Conservation (phyloP, 805 yeast species). For the Yarrowia hollandica region DNA sequence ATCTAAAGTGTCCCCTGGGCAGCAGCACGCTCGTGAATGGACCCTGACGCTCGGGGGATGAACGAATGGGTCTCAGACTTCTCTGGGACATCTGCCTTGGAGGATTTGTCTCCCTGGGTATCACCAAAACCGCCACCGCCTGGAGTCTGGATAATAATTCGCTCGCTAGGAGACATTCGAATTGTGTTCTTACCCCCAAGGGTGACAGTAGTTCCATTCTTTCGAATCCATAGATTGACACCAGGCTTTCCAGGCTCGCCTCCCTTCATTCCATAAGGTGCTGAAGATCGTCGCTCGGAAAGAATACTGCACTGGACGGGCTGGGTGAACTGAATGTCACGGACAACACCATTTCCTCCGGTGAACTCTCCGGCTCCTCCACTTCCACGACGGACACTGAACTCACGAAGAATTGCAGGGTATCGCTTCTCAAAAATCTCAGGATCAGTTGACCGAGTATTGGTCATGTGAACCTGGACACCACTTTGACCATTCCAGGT, state of each 20-base stretch:
- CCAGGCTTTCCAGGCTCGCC: conserved; percentile 80
- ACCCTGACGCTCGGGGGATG: conserved; percentile 33
- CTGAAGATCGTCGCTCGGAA: conserved; percentile 79
- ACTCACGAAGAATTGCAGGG: conserved; percentile 76
- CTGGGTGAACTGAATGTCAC: conserved; percentile 78
- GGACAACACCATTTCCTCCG: conserved; percentile 85
- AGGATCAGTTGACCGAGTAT: conserved; percentile 88
- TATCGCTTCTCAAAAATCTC: conserved; percentile 86
- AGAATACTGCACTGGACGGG: conserved; percentile 75
- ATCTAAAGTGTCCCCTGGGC: conserved; percentile 10
- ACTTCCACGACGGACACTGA: conserved; percentile 65
- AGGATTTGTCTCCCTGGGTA: not conserved
- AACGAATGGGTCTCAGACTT: conserved; percentile 14
- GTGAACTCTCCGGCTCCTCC: conserved; percentile 74
- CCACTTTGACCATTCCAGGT: conserved; percentile 84
- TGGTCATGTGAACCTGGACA: conserved; percentile 94
- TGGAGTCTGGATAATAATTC: conserved; percentile 68
- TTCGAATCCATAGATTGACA: conserved; percentile 48
- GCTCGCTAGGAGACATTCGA: conserved; percentile 58
- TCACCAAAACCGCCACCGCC: conserved; percentile 87
- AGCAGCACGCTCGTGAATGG: conserved; percentile 30
- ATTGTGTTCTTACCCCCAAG: conserved; percentile 76
- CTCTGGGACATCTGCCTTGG: not conserved
- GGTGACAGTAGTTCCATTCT: conserved; percentile 41
- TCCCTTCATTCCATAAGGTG: conserved; percentile 86